A percentile compares a stretch with the other conserved stretches of the same genome.
phyloP scores from a whole-genome alignment of 192 early-diverging fungal species.

The Coemansia sp. region DNA sequence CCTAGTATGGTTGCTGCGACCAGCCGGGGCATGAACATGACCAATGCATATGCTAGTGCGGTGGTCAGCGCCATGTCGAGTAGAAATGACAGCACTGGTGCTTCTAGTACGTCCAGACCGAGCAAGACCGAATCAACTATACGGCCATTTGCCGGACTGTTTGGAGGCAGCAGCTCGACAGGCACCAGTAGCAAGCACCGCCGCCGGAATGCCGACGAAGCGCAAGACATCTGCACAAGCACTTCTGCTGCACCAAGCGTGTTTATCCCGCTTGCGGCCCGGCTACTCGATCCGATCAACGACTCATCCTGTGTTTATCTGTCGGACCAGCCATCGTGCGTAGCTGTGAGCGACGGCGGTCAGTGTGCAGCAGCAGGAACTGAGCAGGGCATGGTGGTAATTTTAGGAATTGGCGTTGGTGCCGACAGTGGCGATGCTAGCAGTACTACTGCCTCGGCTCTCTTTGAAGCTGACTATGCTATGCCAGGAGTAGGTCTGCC shows the following conservation, averaged over 20 bases:
- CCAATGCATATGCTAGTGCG: constrained; percentile 42
- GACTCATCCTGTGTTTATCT: constrained; percentile 21
- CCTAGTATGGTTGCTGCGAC: constrained; percentile 1
- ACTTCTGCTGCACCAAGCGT: constrained; percentile 21
- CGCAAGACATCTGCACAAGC: not conserved
- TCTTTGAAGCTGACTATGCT: constrained; percentile 4
- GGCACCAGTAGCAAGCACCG: not conserved
- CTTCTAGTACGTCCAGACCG: not conserved
- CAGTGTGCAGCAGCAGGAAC: constrained; percentile 23
- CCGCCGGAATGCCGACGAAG: not conserved
- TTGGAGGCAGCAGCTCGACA: constrained; percentile 16
- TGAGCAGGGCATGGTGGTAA: constrained; percentile 23
- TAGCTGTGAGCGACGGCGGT: constrained; percentile 16
- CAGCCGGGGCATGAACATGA: constrained; percentile 26
- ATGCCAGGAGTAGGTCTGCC: constrained; percentile 1
- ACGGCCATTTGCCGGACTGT: constrained; percentile 29
- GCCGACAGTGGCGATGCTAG: not conserved
- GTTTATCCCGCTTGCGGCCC: constrained; percentile 40
- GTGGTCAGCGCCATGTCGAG: constrained; percentile 40
- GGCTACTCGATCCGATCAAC: constrained; percentile 28
- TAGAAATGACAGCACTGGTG: not conserved
- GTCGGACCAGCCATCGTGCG: constrained; percentile 32
- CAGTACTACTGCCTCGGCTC: constrained; percentile 12
- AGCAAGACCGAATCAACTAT: constrained; percentile 8
- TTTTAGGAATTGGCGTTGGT: constrained; percentile 5